Conservation (phyloP, 2,329 filamentous ascomycete species). For the Colletotrichum viniferum region DNA sequence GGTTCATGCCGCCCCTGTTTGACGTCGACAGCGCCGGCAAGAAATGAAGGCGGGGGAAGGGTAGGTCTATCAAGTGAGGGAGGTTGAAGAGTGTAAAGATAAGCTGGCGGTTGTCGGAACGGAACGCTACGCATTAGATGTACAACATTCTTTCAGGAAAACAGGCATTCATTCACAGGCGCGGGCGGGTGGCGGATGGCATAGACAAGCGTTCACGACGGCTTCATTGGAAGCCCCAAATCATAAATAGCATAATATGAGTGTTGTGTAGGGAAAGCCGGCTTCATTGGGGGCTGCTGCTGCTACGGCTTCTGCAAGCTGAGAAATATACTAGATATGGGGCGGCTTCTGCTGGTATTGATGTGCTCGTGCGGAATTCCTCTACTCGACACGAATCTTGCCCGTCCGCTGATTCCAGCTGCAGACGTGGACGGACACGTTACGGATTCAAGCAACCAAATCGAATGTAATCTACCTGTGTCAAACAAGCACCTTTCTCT, state of each 20-base stretch:
- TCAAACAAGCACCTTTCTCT: neutral
- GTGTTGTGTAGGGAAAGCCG: neutral
- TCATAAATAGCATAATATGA: neutral
- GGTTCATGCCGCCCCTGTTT: conserved; percentile 58
- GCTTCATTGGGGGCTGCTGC: neutral
- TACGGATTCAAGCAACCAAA: too few relatives aligned
- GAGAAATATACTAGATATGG: neutral
- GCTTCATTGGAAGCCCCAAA: neutral
- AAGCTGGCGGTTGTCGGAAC: neutral
- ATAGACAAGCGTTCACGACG: neutral
- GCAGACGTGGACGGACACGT: too few relatives aligned
- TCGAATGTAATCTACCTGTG: neutral
- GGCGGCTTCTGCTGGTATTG: neutral
- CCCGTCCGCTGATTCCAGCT: fast-evolving
- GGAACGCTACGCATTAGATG: neutral
- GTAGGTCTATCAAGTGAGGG: neutral
- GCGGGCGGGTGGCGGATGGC: neutral
- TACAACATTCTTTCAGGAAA: neutral
- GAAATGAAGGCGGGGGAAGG: neutral
- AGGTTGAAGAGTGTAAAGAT: neutral
- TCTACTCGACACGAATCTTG: neutral
- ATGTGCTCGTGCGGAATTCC: neutral
- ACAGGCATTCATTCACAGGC: neutral
- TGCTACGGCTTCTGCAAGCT: neutral
- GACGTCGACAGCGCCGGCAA: conserved; percentile 13